phyloP scores from a whole-genome alignment of 179 eudicot species.

The Carnegiea gigantea region DNA sequence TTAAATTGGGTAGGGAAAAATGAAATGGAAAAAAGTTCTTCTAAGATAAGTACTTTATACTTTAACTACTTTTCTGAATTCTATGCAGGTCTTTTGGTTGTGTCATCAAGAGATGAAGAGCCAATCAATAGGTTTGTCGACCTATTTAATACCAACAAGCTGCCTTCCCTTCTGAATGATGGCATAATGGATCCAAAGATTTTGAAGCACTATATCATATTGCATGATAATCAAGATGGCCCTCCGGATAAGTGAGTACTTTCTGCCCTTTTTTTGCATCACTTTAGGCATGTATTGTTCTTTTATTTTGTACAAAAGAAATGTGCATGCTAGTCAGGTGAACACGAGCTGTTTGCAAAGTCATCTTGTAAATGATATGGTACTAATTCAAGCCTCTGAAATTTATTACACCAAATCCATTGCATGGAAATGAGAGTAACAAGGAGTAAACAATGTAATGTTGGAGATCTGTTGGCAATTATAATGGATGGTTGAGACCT shows the following conservation, averaged over 20 bases:
- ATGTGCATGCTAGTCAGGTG: slow-evolving; percentile 2
- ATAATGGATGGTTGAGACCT: slow-evolving; percentile 5
- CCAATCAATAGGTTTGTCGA: slow-evolving; percentile 76
- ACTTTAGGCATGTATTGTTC: slow-evolving; percentile 2
- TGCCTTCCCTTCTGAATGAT: slow-evolving; percentile 78
- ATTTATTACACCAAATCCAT: background rate
- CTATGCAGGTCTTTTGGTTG: slow-evolving; percentile 87
- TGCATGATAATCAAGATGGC: slow-evolving; percentile 89
- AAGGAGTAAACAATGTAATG: background rate
- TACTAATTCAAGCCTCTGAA: background rate
- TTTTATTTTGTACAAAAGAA: background rate
- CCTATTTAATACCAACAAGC: slow-evolving; percentile 77
- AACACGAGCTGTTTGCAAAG: slow-evolving; percentile 6
- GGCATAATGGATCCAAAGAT: slow-evolving; percentile 97
- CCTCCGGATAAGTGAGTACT: slow-evolving; percentile 55
- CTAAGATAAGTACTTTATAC: background rate
- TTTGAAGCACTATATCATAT: slow-evolving; percentile 71
- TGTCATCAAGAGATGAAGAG: slow-evolving; percentile 85
- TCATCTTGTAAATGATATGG: background rate
- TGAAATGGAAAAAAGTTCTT: background rate
- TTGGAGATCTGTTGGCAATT: background rate
- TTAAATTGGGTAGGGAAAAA: background rate
- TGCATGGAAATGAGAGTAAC: background rate
- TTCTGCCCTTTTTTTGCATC: slow-evolving; percentile 7
- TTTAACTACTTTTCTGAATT: slow-evolving; percentile 19